Evolutionary conservation across 1,284 basidiomycete genomes (phyloP).

Genomic region (Cutaneotrichosporon daszewskae): DNA sequence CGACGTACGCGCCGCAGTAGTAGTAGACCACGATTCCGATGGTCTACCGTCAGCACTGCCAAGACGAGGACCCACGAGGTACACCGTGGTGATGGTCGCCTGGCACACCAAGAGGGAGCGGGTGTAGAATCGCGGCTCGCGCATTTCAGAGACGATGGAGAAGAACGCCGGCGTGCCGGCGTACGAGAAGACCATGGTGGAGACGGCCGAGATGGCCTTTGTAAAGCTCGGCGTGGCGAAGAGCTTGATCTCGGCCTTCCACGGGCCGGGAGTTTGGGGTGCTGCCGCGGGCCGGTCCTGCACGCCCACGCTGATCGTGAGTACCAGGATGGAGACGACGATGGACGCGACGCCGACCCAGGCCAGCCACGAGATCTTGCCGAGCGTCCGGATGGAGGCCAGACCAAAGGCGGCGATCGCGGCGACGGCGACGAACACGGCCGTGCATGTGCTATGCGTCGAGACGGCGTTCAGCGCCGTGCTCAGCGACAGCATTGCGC

Average conservation of each 20-base stretch:
- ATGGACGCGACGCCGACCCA: slow-evolving; percentile 35
- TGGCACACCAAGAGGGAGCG: slow-evolving; percentile 26
- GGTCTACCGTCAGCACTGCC: background rate
- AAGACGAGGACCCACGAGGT: background rate
- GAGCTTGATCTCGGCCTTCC: slow-evolving; percentile 23
- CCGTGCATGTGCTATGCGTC: slow-evolving; percentile 32
- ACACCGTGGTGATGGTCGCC: slow-evolving; percentile 22
- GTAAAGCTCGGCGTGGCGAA: slow-evolving; percentile 24
- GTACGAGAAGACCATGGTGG: slow-evolving; percentile 34
- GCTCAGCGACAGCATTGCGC: slow-evolving; percentile 22
- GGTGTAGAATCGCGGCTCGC: slow-evolving; percentile 27
- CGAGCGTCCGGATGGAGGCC: slow-evolving; percentile 32
- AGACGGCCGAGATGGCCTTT: slow-evolving; percentile 28
- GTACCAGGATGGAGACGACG: slow-evolving; percentile 26
- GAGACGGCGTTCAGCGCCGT: slow-evolving; percentile 34
- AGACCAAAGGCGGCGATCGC: slow-evolving; percentile 25
- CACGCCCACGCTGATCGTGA: slow-evolving; percentile 37
- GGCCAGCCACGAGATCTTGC: slow-evolving; percentile 32
- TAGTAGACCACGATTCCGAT: slow-evolving; percentile 12
- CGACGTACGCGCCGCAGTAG: slow-evolving; percentile 9
- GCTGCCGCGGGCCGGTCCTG: slow-evolving; percentile 38
- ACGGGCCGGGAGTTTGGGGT: slow-evolving; percentile 27
- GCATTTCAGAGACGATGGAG: slow-evolving; percentile 40
- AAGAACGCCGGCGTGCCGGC: slow-evolving; percentile 34
- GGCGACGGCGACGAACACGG: slow-evolving; percentile 29